phyloP scores from a whole-genome alignment of 768 basidiomycete genomes.

The Chalciporus chontae region DNA sequence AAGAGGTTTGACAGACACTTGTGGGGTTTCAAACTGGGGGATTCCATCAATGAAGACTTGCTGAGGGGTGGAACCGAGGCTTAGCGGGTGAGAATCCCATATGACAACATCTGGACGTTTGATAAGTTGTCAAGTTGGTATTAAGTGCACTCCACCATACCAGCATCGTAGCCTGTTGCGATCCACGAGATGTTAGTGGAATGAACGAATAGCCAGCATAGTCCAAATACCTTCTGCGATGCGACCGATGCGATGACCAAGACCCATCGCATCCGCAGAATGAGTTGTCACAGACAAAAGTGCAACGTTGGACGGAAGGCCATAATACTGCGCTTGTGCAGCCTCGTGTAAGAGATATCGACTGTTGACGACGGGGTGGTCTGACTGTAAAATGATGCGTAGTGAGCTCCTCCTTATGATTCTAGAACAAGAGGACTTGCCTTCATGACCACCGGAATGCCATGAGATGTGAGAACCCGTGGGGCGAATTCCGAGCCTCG shows the following conservation, averaged over 20 bases:
- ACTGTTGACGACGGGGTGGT: conserved; percentile 57
- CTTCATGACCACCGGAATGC: conserved; percentile 74
- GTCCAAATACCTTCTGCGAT: conserved; percentile 42
- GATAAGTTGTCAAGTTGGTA: not conserved
- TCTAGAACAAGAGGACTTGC: conserved; percentile 27
- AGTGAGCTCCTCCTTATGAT: not conserved
- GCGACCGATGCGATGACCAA: conserved; percentile 71
- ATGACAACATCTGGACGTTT: conserved; percentile 56
- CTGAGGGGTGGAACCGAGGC: conserved; percentile 67
- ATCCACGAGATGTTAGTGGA: not conserved
- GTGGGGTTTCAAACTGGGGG: conserved; percentile 55
- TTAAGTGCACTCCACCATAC: conserved; percentile 15
- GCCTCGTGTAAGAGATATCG: conserved; percentile 72
- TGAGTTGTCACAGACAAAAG: conserved; percentile 64
- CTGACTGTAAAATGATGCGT: conserved; percentile 38
- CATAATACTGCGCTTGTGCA: conserved; percentile 65
- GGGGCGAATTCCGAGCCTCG: conserved; percentile 79
- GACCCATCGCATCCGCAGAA: conserved; percentile 63
- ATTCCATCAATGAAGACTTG: conserved; percentile 87
- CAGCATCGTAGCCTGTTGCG: conserved; percentile 43
- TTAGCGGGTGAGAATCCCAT: conserved; percentile 74
- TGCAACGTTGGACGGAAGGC: conserved; percentile 54
- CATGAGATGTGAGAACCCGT: conserved; percentile 64
- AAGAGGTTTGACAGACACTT: conserved; percentile 36
- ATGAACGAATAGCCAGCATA: not conserved